These are phyloP conservation scores for Tylopilus sp. DNA, from an alignment of 768 basidiomycete species.

Conservation along the genomic window DNA sequence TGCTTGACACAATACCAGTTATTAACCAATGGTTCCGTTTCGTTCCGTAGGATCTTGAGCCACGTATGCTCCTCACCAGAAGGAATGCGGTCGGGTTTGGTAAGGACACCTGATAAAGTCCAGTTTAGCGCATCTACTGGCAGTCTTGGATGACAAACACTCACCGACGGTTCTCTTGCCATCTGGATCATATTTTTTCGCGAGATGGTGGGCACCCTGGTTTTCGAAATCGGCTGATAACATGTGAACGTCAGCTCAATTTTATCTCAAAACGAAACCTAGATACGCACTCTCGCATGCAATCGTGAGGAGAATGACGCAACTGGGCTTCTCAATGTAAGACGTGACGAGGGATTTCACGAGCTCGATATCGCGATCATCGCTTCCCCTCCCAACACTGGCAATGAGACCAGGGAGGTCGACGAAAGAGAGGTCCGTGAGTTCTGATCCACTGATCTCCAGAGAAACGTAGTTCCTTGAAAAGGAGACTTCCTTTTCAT, in stretches of 20 bases:
- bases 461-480: constrained; percentile 56
- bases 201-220: constrained; percentile 67
- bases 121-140: not conserved
- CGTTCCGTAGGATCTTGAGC: constrained; percentile 55
- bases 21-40: constrained; percentile 33
- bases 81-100: constrained; percentile 63
- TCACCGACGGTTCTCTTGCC: constrained; percentile 70
- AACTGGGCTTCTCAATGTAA: constrained; percentile 64
- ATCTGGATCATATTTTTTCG: constrained; percentile 55
- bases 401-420: constrained; percentile 66
- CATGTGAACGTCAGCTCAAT: constrained; percentile 35
- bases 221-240: constrained; percentile 76
- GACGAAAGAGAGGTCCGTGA: constrained; percentile 63
- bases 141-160: constrained; percentile 42
- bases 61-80: constrained; percentile 36
- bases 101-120: constrained; percentile 37
- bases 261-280: not conserved
- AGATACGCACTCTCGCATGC: constrained; percentile 35
- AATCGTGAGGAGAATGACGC: constrained; percentile 66
- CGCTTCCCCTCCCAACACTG: constrained; percentile 46
- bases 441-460: constrained; percentile 54
- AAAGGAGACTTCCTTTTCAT: constrained; percentile 35
- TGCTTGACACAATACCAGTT: constrained; percentile 42
- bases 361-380: constrained; percentile 55
- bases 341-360: constrained; percentile 54